Evolutionary conservation across 176 grass and related monocot species (phyloP).

Genomic region (Eragrostis nindensis): DNA sequence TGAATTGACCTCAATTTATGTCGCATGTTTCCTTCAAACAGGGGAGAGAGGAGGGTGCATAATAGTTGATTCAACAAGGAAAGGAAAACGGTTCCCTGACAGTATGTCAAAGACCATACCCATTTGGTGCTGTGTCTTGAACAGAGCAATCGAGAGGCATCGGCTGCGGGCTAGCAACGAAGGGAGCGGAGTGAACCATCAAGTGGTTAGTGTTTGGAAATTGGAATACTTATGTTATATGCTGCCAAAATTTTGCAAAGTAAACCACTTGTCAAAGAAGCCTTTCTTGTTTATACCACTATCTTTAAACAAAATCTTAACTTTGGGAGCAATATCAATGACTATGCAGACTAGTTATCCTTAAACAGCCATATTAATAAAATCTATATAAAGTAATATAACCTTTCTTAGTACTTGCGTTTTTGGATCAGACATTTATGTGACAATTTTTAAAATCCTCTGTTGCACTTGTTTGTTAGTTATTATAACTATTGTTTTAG

Average conservation of each 20-base stretch:
- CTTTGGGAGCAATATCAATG: not conserved
- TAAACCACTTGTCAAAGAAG: not conserved
- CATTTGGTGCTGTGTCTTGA: constrained; percentile 87
- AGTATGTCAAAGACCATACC: constrained; percentile 99
- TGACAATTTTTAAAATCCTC: not conserved
- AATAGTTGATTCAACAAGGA: constrained; percentile 92
- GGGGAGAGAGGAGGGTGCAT: constrained; percentile 92
- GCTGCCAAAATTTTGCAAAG: not conserved
- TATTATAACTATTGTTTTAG: not conserved
- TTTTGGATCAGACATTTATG: not conserved
- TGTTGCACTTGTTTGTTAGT: not conserved
- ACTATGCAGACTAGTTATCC: not conserved
- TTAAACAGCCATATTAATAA: not conserved
- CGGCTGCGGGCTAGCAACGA: constrained; percentile 20
- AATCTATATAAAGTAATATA: not conserved
- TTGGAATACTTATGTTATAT: constrained; percentile 9
- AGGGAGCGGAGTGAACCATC: constrained; percentile 15
- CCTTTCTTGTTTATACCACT: not conserved
- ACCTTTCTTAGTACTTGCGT: not conserved
- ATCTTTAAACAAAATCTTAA: not conserved
- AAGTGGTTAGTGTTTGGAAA: constrained; percentile 45
- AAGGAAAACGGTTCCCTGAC: constrained; percentile 89
- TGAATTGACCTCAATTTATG: constrained; percentile 9
- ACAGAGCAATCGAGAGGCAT: constrained; percentile 78
- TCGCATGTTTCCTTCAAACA: constrained; percentile 46